Evolutionary conservation across 306 rosid species (phyloP), one percentile per base, ranked within the genome.

Genomic region (Notholithocarpus densiflorus): DNA sequence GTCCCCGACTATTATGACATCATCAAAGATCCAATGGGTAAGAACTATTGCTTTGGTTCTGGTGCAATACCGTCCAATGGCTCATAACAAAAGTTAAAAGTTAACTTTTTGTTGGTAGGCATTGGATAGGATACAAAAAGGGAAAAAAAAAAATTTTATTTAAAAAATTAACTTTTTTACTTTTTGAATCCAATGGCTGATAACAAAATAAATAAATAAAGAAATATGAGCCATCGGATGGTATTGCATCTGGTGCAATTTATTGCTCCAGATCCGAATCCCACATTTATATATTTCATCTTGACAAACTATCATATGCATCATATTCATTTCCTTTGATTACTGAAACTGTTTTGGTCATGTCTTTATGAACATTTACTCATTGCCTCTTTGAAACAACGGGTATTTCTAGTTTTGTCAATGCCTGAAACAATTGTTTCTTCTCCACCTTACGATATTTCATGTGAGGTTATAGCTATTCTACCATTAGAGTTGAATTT

Each of bases 1-100:
- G 99, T 93, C 53, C 99, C 98, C 66, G 98, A 96, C 88, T 93
- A 96, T 86, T 93, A 93, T 84, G 94, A 93, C 73, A 91, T 96
- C 68, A 91, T 96, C 81, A 96, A 93, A 88, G 97, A 96, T 87
- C 93, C 99, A 69, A 89, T 96, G 88, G 99, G 98, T 91, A 82
- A 88, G 89, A 78, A 75, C 75, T 56, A 72, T 77, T 7, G 45
- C 45, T 40, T 40, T 40, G 45, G 12, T 40, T 40, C 45, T 40
- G 12, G 45, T 40, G 45, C 12, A 40, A 8, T 40, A 8, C 45
- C 1, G 12, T 40, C 45, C 45, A 40, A 7, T 37, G 45, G 45
- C 11, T 37, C 45, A 37, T 37, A 37, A 7, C 45, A 37, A 37
- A 37, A 37, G 45, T 37, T 2, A 37, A 37, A 2, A 8, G 45